Base-by-base conservation (phyloP, 345 rosid genomes). In the Lepidium africanum region DNA sequence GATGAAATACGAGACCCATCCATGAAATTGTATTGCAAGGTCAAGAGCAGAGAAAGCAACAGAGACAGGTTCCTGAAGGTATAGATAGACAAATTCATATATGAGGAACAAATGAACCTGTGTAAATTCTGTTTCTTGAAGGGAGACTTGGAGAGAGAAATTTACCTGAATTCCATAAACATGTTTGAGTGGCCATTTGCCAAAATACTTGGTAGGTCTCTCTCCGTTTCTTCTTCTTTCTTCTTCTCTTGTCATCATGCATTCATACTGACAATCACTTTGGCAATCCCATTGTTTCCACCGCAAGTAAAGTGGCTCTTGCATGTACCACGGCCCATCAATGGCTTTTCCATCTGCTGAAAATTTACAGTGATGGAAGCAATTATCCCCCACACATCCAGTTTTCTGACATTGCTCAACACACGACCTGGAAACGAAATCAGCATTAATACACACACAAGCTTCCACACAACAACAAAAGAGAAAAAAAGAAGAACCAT, bases 221-320 rank as follows among this genome's bases (percentile, higher is more conserved):
- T 79, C 80, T 35, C 94, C 96, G 58, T 73, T 83, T 70, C 80
- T 79, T 64, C 65, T 75, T 54, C 90, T 81, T 62, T 90, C 93
- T 79, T 86, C 87, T 81, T 90, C 94, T 78, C 96, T 86, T 47
- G 77, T 65, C 80, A 90, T 81, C 97, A 93, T 93, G 64, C 98
- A 89, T 30, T 85, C 80, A 70, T 87, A 89, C 27, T 70, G 82
- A 42, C 96, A 89, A 62, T 87, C 89, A 67, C 82, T 80, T 38
- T 36, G 82, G 67, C 96, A 90, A 63, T 90, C 96, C 98, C 96
- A 92, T 35, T 92, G 95, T 79, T 89, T 92, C 96, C 98, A 92
- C 65, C 73, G 67, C 16, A 84, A 71, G 67, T 89, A 89, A 32
- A 92, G 92, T 5, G 98, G 96, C 66, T 92, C 97, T 76, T 92